Evolutionary conservation across 306 rosid genomes (phyloP).

Genomic region (Malus asiatica): DNA sequence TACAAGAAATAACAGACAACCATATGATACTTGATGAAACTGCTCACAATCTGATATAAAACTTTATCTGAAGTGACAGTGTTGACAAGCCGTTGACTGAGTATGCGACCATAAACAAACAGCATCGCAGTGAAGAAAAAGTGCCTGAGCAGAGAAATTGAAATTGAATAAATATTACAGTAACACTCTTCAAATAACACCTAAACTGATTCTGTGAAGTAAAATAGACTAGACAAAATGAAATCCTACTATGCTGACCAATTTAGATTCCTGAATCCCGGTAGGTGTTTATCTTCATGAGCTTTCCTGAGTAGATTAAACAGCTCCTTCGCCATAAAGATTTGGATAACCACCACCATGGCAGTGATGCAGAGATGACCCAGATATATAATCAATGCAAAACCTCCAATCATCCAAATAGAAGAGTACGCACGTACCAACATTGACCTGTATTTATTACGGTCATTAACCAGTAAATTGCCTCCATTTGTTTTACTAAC

Average conservation of each 20-base stretch:
- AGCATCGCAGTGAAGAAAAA: conserved; percentile 97
- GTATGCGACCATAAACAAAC: conserved; percentile 93
- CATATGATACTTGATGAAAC: conserved; percentile 84
- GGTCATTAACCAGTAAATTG: conserved; percentile 70
- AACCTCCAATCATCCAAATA: conserved; percentile 96
- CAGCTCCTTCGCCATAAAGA: conserved; percentile 89
- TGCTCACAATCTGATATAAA: conserved; percentile 70
- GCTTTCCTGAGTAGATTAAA: conserved; percentile 87
- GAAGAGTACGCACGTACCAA: conserved; percentile 78
- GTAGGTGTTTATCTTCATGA: conserved; percentile 81
- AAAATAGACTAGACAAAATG: conserved; percentile 14
- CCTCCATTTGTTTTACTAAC: conserved; percentile 58
- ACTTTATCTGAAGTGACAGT: conserved; percentile 76
- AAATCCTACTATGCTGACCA: conserved; percentile 45
- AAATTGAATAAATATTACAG: conserved; percentile 2
- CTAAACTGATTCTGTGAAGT: not conserved
- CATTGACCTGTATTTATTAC: conserved; percentile 85
- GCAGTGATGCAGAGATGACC: conserved; percentile 95
- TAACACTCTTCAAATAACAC: conserved; percentile 6
- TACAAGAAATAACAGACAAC: conserved; percentile 82
- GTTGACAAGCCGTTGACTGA: conserved; percentile 84
- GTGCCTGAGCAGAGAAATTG: conserved; percentile 58
- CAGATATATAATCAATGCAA: conserved; percentile 64
- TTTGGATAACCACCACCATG: conserved; percentile 92
- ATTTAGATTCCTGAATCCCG: conserved; percentile 92